Percentiles rank a stretch among this genome's conserved stretches.
phyloP scores from a whole-genome alignment of 2,329 filamentous ascomycete genomes.

The Elsinoe necatrix region DNA sequence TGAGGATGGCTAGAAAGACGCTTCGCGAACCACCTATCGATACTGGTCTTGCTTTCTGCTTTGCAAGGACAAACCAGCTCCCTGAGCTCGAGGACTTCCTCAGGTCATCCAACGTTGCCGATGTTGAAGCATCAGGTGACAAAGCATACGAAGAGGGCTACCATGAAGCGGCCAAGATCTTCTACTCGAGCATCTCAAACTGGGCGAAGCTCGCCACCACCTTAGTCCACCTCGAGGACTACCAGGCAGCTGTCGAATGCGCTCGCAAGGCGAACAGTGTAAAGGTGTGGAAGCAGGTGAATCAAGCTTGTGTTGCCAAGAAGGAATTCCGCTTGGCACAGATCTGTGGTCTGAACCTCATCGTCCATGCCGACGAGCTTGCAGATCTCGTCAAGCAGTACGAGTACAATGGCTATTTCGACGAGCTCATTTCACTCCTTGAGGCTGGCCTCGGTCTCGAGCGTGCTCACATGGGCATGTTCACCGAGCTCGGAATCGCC shows the following conservation, averaged over 20 bases:
- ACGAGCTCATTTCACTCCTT: constrained; percentile 88
- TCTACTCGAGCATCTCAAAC: constrained; percentile 96
- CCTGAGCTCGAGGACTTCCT: constrained; percentile 94
- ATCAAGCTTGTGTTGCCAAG: constrained; percentile 90
- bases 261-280: constrained; percentile 98
- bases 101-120: constrained; percentile 83
- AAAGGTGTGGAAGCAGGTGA: constrained; percentile 98
- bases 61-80: constrained; percentile 83
- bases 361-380: constrained; percentile 93
- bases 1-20: constrained; percentile 96
- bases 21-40: constrained; percentile 89
- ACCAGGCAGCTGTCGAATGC: constrained; percentile 95
- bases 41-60: constrained; percentile 88
- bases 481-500: constrained; percentile 85
- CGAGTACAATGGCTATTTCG: constrained; percentile 94
- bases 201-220: constrained; percentile 99
- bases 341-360: constrained; percentile 96
- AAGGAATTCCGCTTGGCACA: constrained; percentile 98
- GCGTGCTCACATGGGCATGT: constrained; percentile 88
- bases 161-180: constrained; percentile 96
- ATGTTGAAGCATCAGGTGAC: constrained; percentile 94
- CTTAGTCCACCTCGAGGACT: constrained; percentile 91
- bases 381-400: constrained; percentile 92
- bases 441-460: constrained; percentile 75
- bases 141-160: constrained; percentile 93